A percentile compares a stretch with the other conserved stretches of the same genome.
phyloP scores from a whole-genome alignment of 2,329 filamentous ascomycete genomes.

The Sclerotinia spermophila region DNA sequence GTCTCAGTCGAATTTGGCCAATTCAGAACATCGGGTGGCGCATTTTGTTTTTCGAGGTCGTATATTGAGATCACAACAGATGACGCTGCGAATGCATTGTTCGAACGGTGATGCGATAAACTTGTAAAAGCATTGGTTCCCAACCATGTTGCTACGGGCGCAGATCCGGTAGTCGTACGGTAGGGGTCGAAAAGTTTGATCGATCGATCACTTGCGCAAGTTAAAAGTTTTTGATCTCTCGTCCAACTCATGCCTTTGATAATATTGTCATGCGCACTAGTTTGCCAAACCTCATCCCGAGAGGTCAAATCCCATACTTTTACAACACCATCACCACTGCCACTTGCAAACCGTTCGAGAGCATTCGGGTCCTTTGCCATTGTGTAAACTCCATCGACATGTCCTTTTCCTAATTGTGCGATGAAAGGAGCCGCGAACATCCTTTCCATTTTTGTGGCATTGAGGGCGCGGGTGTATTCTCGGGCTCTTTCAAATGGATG shows the following conservation, averaged over 20 bases:
- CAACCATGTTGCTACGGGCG: conserved; percentile 81
- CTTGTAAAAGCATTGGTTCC: conserved; percentile 79
- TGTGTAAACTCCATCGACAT: conserved; percentile 85
- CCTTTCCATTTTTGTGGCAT: conserved; percentile 88
- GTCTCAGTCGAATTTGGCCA: conserved; percentile 92
- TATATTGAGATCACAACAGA: conserved; percentile 82
- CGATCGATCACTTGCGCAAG: conserved; percentile 79
- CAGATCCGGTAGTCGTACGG: conserved; percentile 61
- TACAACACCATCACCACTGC: conserved; percentile 85
- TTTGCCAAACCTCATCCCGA: conserved; percentile 70
- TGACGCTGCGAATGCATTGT: conserved; percentile 74
- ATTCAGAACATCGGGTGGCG: conserved; percentile 74
- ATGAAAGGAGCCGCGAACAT: conserved; percentile 88
- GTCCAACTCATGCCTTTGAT: conserved; percentile 93
- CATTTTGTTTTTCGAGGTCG: conserved; percentile 76
- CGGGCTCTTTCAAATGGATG: conserved; percentile 77
- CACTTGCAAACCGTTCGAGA: conserved; percentile 72
- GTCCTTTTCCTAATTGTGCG: conserved; percentile 80
- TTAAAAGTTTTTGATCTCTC: conserved; percentile 76
- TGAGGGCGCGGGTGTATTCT: conserved; percentile 74
- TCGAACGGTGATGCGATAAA: conserved; percentile 75
- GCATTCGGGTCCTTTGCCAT: conserved; percentile 77
- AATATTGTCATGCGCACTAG: conserved; percentile 85
- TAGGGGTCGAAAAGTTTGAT: conserved; percentile 93
- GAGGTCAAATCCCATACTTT: conserved; percentile 86